Conservation (phyloP, 176 grass and related monocot genomes). For the Oropetium thomaeum region DNA sequence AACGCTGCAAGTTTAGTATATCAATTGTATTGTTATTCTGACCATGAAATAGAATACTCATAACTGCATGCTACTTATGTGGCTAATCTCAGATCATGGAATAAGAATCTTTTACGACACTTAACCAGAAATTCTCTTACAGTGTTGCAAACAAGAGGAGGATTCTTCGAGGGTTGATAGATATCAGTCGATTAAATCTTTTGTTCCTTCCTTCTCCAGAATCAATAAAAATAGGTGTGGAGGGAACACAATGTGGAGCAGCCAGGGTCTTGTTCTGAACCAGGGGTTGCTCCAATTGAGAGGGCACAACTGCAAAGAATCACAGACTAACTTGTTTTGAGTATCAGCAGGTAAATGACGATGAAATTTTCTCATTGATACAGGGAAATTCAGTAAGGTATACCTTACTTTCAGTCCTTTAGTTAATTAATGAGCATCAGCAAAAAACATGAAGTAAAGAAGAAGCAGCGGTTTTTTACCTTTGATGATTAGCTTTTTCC, state of each 20-base stretch:
- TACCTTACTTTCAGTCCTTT: no score
- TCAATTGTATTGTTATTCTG: no score
- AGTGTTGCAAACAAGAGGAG: slow-evolving; percentile 85
- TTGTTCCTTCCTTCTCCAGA: slow-evolving; percentile 63
- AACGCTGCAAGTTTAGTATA: background rate
- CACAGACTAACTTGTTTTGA: background rate
- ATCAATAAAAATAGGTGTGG: slow-evolving; percentile 48
- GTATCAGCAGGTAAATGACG: background rate
- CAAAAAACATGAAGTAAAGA: background rate
- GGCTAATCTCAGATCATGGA: background rate
- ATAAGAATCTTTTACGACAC: background rate
- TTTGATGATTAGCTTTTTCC: slow-evolving; percentile 76
- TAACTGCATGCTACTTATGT: background rate
- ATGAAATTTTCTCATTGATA: background rate
- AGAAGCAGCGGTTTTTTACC: slow-evolving; percentile 46
- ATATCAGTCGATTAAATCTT: slow-evolving; percentile 55
- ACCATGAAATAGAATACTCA: no score
- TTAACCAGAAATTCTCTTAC: slow-evolving; percentile 34
- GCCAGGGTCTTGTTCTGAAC: slow-evolving; percentile 52
- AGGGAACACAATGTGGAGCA: slow-evolving; percentile 33
- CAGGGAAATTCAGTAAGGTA: background rate
- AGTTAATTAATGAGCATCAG: no score
- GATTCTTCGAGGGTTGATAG: slow-evolving; percentile 71
- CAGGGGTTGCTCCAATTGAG: slow-evolving; percentile 70
- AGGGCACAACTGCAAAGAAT: slow-evolving; percentile 57